phyloP scores from a whole-genome alignment of 2,329 filamentous ascomycete genomes.

The Microcyclospora tardicrescens region DNA sequence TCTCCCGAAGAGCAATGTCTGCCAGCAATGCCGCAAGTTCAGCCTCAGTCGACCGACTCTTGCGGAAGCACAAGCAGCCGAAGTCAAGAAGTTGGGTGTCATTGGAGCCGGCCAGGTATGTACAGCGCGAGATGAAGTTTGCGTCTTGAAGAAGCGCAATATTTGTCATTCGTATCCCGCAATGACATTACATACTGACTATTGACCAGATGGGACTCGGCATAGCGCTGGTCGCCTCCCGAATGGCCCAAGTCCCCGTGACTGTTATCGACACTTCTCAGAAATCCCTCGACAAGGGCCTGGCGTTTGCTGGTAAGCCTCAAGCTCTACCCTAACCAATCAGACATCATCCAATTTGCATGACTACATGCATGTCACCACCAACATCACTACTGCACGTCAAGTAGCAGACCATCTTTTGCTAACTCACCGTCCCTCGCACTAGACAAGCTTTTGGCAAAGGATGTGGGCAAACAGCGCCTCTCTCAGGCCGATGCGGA shows the following conservation, averaged over 20 bases:
- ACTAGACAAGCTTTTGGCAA: conserved; percentile 78
- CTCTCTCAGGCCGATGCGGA: conserved; percentile 73
- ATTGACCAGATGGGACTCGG: conserved; percentile 52
- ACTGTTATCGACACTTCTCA: conserved; percentile 75
- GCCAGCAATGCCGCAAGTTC: conserved; percentile 39
- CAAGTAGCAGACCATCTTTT: too few relatives aligned
- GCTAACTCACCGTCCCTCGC: neutral
- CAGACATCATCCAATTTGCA: neutral
- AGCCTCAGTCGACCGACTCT: conserved; percentile 43
- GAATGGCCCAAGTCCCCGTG: conserved; percentile 71
- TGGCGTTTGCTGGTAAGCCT: conserved; percentile 67
- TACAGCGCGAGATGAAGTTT: neutral
- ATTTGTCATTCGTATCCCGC: neutral
- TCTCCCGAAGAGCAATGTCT: conserved; percentile 6
- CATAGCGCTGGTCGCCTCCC: conserved; percentile 86
- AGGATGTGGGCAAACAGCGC: conserved; percentile 79
- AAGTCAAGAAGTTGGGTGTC: conserved; percentile 80
- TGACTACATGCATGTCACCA: neutral
- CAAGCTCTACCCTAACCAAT: neutral
- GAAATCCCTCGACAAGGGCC: conserved; percentile 72
- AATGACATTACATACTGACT: conserved; percentile 1
- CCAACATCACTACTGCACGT: neutral
- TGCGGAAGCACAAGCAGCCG: conserved; percentile 46
- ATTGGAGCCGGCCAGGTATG: conserved; percentile 92
- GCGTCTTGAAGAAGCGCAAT: too few relatives aligned